Base-by-base conservation (phyloP, 2,329 filamentous ascomycete species). In the Cladosporium sp. region DNA sequence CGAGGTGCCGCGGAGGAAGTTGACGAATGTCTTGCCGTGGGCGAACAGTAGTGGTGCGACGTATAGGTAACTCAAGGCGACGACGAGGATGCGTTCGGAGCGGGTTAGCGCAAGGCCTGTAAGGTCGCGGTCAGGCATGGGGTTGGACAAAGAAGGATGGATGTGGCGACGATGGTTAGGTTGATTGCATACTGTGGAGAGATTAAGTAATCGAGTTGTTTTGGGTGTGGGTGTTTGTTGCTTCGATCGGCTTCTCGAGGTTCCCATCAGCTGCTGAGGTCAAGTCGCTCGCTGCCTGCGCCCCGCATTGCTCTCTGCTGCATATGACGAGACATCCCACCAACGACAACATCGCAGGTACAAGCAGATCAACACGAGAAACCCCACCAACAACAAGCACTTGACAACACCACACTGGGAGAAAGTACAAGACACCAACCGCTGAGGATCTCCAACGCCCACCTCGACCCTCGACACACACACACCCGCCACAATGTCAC, bases 401-500 rank as follows among this genome's bases (percentile, higher is more conserved):
- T 38, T 38, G 9, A 18, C 35, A 19, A 16, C 7, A 19, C 4
- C 35, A 9, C 15, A 38, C 11, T 8, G 12, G 13, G 32, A 38
- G 7, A 45, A 18, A 12, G n/a, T n/a, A n/a, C n/a, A n/a, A n/a
- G 4, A 38, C 30, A 20, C 25, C 45, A 22, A 22, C 35, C 11
- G 36, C 9, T 30, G 16, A 18, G n/a, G 16, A 9, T 20, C 29
- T 51, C 67, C 68, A 7, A 65, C 73, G 35, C 60, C 70, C 51
- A 71, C 74, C 53, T 63, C 67, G 33, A 73, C 70, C 41, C 65
- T 71, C 55, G 62, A 36, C 83, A 92, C 64, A 18, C 11, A 4
- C 25, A 43, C 41, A 43, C 25, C 25, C 30, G 27, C 41, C 27
- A 42, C 19, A 42, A 76, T 75, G 73, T 71, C 72, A 32, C 67